A percentile compares a stretch with the other conserved stretches of the same genome.
phyloP scores from a whole-genome alignment of 2,329 filamentous ascomycete species.

The Fusarium goolgardi region DNA sequence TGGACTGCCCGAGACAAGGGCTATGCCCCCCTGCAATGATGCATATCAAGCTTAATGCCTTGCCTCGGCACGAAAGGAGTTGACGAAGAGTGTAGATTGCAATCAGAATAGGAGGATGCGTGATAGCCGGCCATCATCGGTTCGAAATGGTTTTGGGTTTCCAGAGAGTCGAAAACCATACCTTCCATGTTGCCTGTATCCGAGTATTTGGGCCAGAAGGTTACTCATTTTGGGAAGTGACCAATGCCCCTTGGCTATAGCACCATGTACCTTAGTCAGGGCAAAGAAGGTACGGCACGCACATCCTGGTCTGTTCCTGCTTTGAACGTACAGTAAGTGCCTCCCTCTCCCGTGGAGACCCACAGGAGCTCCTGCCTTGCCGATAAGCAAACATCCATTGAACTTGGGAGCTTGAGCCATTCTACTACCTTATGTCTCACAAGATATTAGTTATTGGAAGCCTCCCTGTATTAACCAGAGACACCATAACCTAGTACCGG shows the following conservation, averaged over 20 bases:
- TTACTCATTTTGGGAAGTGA: background rate
- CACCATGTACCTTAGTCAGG: no score
- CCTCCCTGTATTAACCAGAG: background rate
- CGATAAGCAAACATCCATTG: background rate
- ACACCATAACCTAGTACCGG: background rate
- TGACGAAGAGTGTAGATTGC: background rate
- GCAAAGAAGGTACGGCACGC: background rate
- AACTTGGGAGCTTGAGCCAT: background rate
- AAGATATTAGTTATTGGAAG: background rate
- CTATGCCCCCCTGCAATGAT: constrained; percentile 16
- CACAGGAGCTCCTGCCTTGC: constrained; percentile 1
- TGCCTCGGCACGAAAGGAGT: background rate
- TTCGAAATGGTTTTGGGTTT: background rate
- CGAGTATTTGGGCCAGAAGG: background rate
- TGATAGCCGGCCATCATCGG: background rate
- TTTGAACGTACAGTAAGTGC: background rate
- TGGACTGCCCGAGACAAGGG: constrained; percentile 32
- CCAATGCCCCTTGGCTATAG: background rate
- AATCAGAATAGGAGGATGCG: background rate
- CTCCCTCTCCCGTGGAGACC: background rate
- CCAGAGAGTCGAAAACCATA: background rate
- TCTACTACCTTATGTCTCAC: background rate
- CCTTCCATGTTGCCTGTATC: background rate
- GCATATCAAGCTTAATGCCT: background rate
- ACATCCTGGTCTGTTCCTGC: constrained; percentile 2